These are phyloP conservation scores for Cyberlindnera subsufficiens DNA, from an alignment of 805 yeast species.

Conservation along the genomic window DNA sequence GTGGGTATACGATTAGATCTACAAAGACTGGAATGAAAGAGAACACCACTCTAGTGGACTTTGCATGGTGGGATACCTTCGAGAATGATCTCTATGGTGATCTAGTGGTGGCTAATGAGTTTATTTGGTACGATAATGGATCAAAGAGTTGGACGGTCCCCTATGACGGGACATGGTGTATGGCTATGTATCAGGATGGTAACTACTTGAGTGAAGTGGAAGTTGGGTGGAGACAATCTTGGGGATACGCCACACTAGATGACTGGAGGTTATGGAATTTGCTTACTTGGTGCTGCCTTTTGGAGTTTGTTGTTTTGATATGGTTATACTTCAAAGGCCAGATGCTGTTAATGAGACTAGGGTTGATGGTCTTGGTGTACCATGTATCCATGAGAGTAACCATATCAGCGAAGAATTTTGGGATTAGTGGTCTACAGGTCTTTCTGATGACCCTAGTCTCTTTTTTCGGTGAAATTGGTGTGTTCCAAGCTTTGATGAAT, in stretches of 20 bases:
- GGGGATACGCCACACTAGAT: constrained; percentile 1
- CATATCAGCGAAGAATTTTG: too few relatives aligned
- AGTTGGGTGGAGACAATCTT: not conserved
- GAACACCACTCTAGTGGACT: not conserved
- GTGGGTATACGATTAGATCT: constrained; percentile 5
- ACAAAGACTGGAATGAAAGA: constrained; percentile 1
- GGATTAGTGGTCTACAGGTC: too few relatives aligned
- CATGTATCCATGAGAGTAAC: too few relatives aligned
- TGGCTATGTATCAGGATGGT: constrained; percentile 8
- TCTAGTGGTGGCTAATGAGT: constrained; percentile 7
- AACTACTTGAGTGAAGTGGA: not conserved
- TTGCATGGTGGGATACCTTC: constrained; percentile 11
- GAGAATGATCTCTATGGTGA: constrained; percentile 4
- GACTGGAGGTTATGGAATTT: not conserved
- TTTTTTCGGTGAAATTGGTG: too few relatives aligned
- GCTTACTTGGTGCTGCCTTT: not conserved
- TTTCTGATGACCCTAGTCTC: too few relatives aligned
- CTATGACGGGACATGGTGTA: constrained; percentile 8
- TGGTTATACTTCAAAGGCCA: too few relatives aligned
- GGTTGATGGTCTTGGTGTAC: too few relatives aligned
- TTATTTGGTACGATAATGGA: constrained; percentile 4
- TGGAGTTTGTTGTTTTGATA: not conserved
- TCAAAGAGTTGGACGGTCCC: not conserved
- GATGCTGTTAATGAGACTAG: too few relatives aligned
- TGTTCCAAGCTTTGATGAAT: too few relatives aligned